phyloP scores from a whole-genome alignment of 148 eudicot species.

The Camellia japonica region DNA sequence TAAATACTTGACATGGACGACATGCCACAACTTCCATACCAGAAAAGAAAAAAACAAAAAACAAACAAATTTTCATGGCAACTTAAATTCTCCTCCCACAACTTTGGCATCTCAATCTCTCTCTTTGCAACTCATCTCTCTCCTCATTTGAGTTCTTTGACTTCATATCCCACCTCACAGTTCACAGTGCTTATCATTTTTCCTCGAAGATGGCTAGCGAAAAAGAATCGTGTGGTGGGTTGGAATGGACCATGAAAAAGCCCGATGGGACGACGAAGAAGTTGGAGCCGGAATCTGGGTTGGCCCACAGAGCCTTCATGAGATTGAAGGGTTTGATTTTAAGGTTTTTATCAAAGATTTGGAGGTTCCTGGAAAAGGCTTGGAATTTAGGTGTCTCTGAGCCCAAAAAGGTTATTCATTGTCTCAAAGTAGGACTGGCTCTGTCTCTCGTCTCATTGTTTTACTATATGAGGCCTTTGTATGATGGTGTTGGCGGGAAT shows the following conservation, averaged over 20 bases:
- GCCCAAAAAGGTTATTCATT: conserved; percentile 65
- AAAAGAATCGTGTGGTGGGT: conserved; percentile 24
- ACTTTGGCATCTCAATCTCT: background rate
- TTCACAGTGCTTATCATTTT: background rate
- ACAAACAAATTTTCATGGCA: background rate
- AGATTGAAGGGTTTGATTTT: conserved; percentile 22
- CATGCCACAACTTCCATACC: background rate
- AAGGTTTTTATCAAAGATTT: conserved; percentile 26
- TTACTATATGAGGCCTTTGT: conserved; percentile 86
- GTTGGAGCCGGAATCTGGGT: conserved; percentile 32
- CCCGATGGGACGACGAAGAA: conserved; percentile 47
- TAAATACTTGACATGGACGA: background rate
- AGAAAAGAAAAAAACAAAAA: background rate
- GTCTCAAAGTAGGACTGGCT: conserved; percentile 76
- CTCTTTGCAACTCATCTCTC: background rate
- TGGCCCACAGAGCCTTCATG: conserved; percentile 14
- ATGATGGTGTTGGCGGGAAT: conserved; percentile 79
- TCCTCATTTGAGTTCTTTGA: background rate
- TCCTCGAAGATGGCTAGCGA: conserved; percentile 27
- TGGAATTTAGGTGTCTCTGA: conserved; percentile 66
- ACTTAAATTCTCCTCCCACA: background rate
- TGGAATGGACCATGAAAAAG: conserved; percentile 68
- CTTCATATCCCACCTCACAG: background rate
- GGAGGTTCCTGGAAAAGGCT: conserved; percentile 50
- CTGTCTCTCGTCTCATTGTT: conserved; percentile 72